Evolutionary conservation across 2,329 filamentous ascomycete species (phyloP).

Genomic region (Aspergillus hortae): DNA sequence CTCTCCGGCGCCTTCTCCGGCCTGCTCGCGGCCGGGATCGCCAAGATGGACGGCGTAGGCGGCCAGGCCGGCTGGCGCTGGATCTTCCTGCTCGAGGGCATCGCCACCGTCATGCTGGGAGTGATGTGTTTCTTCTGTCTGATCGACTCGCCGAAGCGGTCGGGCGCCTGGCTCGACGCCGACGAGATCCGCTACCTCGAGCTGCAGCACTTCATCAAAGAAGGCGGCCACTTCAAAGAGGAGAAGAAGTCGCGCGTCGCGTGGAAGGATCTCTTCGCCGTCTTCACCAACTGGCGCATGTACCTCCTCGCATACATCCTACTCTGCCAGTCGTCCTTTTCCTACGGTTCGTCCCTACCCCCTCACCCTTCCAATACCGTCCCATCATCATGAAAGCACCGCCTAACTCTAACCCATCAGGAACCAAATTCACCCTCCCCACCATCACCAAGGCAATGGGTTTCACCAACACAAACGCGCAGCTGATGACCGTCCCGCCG

Average conservation of each 20-base stretch:
- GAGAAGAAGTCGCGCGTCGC: conserved; percentile 7
- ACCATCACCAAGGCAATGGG: conserved; percentile 62
- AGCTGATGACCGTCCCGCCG: conserved; percentile 67
- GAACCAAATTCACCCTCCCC: conserved; percentile 11
- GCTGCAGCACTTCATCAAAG: conserved; percentile 10
- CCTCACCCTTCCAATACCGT: too few species aligned
- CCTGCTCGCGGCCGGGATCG: conserved; percentile 75
- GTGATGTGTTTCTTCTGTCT: conserved; percentile 21
- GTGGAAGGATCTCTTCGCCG: conserved; percentile 8
- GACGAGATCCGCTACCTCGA: conserved; percentile 29
- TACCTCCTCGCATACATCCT: conserved; percentile 10
- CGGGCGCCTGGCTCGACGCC: conserved; percentile 33
- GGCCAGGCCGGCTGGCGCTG: conserved; percentile 46
- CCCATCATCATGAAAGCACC: too few species aligned
- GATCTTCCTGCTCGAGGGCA: conserved; percentile 48
- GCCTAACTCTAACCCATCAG: neutral
- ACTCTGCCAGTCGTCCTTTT: conserved; percentile 4
- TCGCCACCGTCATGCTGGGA: conserved; percentile 28
- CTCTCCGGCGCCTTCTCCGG: conserved; percentile 79
- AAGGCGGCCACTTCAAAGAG: conserved; percentile 5
- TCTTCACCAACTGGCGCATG: conserved; percentile 9
- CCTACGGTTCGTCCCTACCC: conserved; percentile 1
- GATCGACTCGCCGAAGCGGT: conserved; percentile 38
- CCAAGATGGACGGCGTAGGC: conserved; percentile 70
- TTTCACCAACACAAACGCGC: conserved; percentile 57